A percentile compares a stretch with the other conserved stretches of the same genome.
Conservation (phyloP, 495 filamentous ascomycete species). For the Neurospora sp. region DNA sequence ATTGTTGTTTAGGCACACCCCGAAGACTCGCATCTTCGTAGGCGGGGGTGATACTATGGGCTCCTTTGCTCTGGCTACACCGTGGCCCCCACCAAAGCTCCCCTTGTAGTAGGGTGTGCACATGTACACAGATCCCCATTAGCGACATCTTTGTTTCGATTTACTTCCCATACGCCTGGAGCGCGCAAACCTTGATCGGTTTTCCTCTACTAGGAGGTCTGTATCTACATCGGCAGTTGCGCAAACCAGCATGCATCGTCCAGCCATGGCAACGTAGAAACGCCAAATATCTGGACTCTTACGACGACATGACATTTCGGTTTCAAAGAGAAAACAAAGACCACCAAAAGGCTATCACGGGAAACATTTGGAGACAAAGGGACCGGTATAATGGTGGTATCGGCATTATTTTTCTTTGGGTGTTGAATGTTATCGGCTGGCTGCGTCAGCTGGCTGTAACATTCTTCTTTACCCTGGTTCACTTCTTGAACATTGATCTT, state of each 20-base stretch:
- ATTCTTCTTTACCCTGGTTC: not conserved
- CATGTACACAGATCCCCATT: slow-evolving; percentile 8
- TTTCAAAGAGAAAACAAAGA: not conserved
- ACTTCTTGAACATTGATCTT: not conserved
- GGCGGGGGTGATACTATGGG: slow-evolving; percentile 1
- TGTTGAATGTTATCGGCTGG: not conserved
- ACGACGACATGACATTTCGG: slow-evolving; percentile 1
- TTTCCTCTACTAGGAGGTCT: not conserved
- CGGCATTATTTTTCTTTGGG: not conserved
- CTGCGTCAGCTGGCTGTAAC: not conserved
- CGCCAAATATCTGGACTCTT: not conserved
- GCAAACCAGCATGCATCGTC: not conserved
- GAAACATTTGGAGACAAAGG: not conserved
- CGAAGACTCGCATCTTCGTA: not conserved
- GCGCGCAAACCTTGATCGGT: not conserved
- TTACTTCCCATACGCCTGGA: not conserved
- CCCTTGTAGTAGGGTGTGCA: slow-evolving; percentile 27
- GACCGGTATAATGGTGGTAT: not conserved
- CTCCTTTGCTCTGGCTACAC: not conserved
- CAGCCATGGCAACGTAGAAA: not conserved
- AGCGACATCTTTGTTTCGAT: not conserved
- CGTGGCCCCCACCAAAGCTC: slow-evolving; percentile 8
- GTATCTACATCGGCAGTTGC: not conserved
- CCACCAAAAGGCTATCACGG: not conserved
- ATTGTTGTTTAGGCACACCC: slow-evolving; percentile 16